These are phyloP conservation scores for Xylaria telfairii DNA, from an alignment of 495 filamentous ascomycete species.

Conservation along the genomic window DNA sequence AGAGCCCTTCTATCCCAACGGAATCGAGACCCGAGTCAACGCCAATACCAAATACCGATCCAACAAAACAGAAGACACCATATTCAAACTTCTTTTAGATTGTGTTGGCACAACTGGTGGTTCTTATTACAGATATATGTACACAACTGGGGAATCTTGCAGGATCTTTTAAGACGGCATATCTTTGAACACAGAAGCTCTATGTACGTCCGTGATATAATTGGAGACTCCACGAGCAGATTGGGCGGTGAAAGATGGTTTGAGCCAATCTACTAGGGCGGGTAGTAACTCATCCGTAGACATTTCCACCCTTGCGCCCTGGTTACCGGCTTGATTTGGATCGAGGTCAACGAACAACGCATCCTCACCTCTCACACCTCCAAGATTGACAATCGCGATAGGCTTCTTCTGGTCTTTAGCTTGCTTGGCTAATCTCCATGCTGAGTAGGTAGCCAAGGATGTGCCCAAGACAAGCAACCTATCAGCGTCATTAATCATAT, in stretches of 20 bases:
- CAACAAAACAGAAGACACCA: slow-evolving; percentile 33
- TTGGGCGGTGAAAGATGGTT: slow-evolving; percentile 27
- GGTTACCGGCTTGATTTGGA: slow-evolving; percentile 52
- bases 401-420: slow-evolving; percentile 84
- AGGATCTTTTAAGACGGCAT: slow-evolving; percentile 51
- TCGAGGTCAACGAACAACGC: slow-evolving; percentile 64
- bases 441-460: slow-evolving; percentile 91
- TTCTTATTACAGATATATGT: slow-evolving; percentile 27
- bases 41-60: slow-evolving; percentile 22
- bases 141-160: slow-evolving; percentile 24
- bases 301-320: slow-evolving; percentile 59
- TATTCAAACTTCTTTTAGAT: slow-evolving; percentile 50
- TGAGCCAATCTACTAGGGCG: slow-evolving; percentile 53
- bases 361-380: slow-evolving; percentile 81
- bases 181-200: slow-evolving; percentile 54
- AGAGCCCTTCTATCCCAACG: slow-evolving; percentile 23
- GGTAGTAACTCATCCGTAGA: slow-evolving; percentile 62
- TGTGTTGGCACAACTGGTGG: neutral
- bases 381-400: slow-evolving; percentile 82
- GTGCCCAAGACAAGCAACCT: slow-evolving; percentile 82
- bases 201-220: slow-evolving; percentile 28
- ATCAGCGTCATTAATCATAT: slow-evolving; percentile 75
- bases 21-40: slow-evolving; percentile 25
- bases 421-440: slow-evolving; percentile 85
- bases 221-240: slow-evolving; percentile 17